Conservation (phyloP, 371 early-diverging fungal genomes). For the Capniomyces stellatus region DNA sequence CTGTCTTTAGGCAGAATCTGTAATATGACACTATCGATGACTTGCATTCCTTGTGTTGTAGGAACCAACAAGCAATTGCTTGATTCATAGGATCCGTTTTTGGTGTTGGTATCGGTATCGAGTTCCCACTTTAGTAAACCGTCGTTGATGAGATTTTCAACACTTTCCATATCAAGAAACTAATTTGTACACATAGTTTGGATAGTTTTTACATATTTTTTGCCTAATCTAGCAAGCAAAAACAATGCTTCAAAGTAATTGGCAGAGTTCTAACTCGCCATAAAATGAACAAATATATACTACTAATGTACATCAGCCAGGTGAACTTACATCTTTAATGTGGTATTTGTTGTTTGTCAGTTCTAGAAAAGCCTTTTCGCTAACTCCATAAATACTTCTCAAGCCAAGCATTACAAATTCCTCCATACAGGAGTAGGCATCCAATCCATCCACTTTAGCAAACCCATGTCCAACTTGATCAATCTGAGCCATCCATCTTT, state of each 20-base stretch:
- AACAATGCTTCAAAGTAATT: not conserved
- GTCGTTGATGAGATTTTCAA: not conserved
- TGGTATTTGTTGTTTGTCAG: not conserved
- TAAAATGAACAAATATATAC: no score
- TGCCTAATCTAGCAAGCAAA: not conserved
- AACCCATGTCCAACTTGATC: not conserved
- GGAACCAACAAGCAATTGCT: constrained; percentile 7
- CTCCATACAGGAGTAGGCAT: not conserved
- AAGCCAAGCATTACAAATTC: constrained; percentile 3
- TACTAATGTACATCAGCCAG: no score
- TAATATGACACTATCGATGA: no score
- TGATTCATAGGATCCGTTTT: not conserved
- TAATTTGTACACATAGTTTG: not conserved
- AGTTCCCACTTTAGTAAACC: not conserved
- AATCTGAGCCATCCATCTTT: not conserved
- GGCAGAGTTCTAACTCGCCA: no score
- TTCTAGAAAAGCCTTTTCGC: not conserved
- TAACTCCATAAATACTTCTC: constrained; percentile 3
- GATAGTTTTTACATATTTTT: not conserved
- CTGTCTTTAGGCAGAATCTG: no score
- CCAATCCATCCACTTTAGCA: not conserved
- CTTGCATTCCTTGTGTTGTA: constrained; percentile 15
- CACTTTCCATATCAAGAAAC: not conserved
- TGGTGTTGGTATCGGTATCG: not conserved
- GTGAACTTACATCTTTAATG: constrained; percentile 1